phyloP scores from a whole-genome alignment of 129 eudicot species.

The Helianthus annuus region DNA sequence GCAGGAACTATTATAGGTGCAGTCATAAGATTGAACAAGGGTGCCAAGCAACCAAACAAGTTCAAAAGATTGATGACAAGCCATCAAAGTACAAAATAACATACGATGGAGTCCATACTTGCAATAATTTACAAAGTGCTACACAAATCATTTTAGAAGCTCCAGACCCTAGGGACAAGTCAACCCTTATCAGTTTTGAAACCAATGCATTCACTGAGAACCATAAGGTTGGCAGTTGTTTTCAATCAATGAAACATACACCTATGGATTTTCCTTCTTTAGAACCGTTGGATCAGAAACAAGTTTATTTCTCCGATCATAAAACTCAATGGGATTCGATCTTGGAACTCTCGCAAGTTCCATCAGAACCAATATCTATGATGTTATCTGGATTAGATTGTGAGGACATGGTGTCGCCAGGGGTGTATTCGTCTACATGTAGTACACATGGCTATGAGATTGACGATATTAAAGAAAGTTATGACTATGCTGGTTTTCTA shows the following conservation, averaged over 20 bases:
- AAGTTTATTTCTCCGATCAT: background rate
- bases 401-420: conserved; percentile 43
- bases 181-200: background rate
- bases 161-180: conserved; percentile 18
- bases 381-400: conserved; percentile 37
- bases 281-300: background rate
- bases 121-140: conserved; percentile 30
- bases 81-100: conserved; percentile 44
- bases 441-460: conserved; percentile 35
- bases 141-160: conserved; percentile 34
- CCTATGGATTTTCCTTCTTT: background rate
- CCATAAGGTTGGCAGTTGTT: background rate
- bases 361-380: conserved; percentile 33
- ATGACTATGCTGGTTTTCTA: conserved; percentile 10
- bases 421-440: conserved; percentile 43
- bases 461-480: conserved; percentile 22
- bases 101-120: conserved; percentile 50
- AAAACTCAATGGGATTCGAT: background rate
- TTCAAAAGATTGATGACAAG: conserved; percentile 39
- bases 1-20: conserved; percentile 69
- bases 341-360: conserved; percentile 17
- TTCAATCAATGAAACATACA: background rate
- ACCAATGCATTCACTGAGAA: background rate
- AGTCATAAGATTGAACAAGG: conserved; percentile 64
- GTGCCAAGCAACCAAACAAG: conserved; percentile 59